Evolutionary conservation across 306 rosid species (phyloP), one percentile per base, ranked within the genome.

Genomic region (Chamaecrista fasciculata): DNA sequence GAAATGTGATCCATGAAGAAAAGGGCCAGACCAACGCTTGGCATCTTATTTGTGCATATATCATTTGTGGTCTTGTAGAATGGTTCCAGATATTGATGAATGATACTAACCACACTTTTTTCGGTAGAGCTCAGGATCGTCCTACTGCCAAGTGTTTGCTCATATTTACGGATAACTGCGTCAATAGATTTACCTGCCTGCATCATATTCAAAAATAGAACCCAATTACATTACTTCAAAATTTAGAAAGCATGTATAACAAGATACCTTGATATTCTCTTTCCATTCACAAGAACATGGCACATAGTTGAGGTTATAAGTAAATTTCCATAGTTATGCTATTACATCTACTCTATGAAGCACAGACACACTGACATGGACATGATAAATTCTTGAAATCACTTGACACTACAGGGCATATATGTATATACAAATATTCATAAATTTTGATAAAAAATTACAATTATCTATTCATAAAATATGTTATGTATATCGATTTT

Each of bases 1-100:
- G 95, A 89, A 58, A 95, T 89, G 86, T 95, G 95, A 87, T 94
- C 99, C 97, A 94, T 91, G 84, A 94, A 94, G 84, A 91, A 88
- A 62, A 94, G 97, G 71, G 85, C 92, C 73, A 94, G 82, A 40
- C 99, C 99, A 11, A 91, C 81, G 0, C 96, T 94, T 33, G 72
- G 95, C 72, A 94, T 82, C 88, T 85, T 91, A 82, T 78, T 89
- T 5, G 95, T 84, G 91, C 99, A 94, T 70, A 94, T 87, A 70
- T 91, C 78, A 79, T 87, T 91, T 58, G 97, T 94, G 72, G 97
- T 95, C 79, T 95, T 95, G 85, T 88, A 84, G 66, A 95, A 91
- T 11, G 99, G 96, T 73, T 94, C 92, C 43, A 94, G 85, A 87
- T 78, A 91, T 66, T 86, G 97, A 72, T 94, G 99, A 80, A 84